These are phyloP conservation scores for Rhodomyrtus tomentosa DNA, from an alignment of 345 rosid species.

Conservation along the genomic window DNA sequence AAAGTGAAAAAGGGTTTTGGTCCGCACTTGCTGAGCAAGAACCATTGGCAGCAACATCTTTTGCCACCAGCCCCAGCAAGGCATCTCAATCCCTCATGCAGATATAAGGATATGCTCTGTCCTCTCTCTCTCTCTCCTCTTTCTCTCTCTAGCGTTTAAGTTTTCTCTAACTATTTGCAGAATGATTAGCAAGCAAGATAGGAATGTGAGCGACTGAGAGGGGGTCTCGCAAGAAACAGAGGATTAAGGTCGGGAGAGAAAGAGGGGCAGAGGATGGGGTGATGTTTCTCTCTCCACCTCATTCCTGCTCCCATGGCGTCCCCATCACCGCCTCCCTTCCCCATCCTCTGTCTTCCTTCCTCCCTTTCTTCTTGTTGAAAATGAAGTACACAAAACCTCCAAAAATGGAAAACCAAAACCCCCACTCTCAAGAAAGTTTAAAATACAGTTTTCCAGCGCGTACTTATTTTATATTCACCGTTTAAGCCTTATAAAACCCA, in stretches of 20 bases:
- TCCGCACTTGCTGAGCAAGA: background rate
- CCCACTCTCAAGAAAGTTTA: background rate
- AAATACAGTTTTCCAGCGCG: background rate
- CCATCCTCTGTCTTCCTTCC: too few relatives aligned
- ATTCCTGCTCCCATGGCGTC: background rate
- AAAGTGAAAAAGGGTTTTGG: background rate
- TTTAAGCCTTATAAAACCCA: background rate
- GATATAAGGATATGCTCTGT: background rate
- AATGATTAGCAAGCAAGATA: background rate
- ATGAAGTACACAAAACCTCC: background rate
- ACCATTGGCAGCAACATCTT: background rate
- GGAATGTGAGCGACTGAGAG: background rate
- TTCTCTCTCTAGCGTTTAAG: background rate
- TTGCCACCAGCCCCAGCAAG: background rate
- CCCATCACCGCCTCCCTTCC: too few relatives aligned
- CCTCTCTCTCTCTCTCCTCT: background rate
- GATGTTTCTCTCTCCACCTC: background rate
- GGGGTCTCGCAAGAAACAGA: background rate
- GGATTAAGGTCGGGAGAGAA: background rate
- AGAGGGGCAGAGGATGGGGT: background rate
- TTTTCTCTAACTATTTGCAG: background rate
- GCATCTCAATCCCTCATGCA: background rate
- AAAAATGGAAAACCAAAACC: background rate
- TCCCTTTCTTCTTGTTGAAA: background rate
- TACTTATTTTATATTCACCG: background rate